Conservation (phyloP, 2,329 filamentous ascomycete species). For the Verticillium dahliae region DNA sequence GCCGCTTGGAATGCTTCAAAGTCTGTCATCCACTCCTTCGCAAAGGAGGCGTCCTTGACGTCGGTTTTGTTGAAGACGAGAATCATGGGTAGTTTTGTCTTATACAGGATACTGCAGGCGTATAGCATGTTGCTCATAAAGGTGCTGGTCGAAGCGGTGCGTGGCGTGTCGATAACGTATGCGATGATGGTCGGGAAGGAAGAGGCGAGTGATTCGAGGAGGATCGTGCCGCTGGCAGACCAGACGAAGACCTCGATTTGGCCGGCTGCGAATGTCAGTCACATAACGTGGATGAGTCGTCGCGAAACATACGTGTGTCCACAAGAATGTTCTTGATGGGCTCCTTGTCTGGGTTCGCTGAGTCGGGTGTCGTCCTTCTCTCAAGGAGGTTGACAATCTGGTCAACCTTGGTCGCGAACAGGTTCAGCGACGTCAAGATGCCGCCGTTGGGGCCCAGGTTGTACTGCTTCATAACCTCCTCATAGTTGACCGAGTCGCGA, state of each 20-base stretch:
- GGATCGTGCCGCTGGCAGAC: slow-evolving; percentile 90
- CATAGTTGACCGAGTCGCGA: slow-evolving; percentile 97
- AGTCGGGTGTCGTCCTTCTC: slow-evolving; percentile 68
- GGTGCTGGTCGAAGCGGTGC: slow-evolving; percentile 85
- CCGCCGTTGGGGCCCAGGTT: slow-evolving; percentile 96
- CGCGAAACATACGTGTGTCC: slow-evolving; percentile 60
- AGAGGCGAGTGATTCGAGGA: slow-evolving; percentile 86
- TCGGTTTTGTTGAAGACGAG: slow-evolving; percentile 99
- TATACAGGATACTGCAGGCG: slow-evolving; percentile 96
- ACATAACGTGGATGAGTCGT: background rate
- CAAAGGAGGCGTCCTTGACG: slow-evolving; percentile 83
- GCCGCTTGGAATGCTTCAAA: slow-evolving; percentile 94
- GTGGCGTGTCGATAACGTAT: slow-evolving; percentile 94
- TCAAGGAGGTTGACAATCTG: slow-evolving; percentile 86
- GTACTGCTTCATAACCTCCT: slow-evolving; percentile 99
- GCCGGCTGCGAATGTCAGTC: slow-evolving; percentile 42
- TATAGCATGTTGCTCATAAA: slow-evolving; percentile 99
- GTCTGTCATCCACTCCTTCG: slow-evolving; percentile 99
- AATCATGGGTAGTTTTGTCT: slow-evolving; percentile 97
- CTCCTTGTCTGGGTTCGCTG: slow-evolving; percentile 51
- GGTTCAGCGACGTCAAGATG: slow-evolving; percentile 89
- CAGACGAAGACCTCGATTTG: slow-evolving; percentile 99
- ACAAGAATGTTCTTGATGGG: slow-evolving; percentile 80
- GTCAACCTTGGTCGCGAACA: slow-evolving; percentile 97
- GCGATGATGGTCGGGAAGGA: slow-evolving; percentile 96